These are phyloP conservation scores for Kurtzmaniella quercitrusa DNA, from an alignment of 1,139 yeast genomes.

Conservation along the genomic window DNA sequence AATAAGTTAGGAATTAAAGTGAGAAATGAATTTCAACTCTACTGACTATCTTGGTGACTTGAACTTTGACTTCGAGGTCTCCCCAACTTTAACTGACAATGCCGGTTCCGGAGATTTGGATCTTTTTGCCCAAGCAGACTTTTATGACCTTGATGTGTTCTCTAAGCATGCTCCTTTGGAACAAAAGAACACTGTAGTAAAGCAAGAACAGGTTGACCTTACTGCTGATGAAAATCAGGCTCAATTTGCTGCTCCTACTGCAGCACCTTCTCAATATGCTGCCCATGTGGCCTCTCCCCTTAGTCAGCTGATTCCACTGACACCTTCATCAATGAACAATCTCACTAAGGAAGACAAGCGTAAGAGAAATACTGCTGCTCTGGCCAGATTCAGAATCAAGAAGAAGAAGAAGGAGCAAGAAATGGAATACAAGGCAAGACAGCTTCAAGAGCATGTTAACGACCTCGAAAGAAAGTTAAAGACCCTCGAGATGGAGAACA, in stretches of 20 bases:
- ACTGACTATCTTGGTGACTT: constrained; percentile 41
- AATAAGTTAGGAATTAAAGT: too few relatives aligned
- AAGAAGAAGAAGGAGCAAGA: constrained; percentile 82
- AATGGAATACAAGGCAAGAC: constrained; percentile 57
- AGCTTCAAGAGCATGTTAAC: constrained; percentile 37
- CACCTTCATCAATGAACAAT: not conserved
- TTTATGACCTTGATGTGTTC: constrained; percentile 45
- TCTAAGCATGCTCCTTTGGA: constrained; percentile 20
- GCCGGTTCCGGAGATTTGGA: constrained; percentile 34
- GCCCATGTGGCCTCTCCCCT: not conserved
- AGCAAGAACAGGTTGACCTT: constrained; percentile 5
- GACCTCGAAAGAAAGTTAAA: constrained; percentile 41
- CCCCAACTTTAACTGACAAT: constrained; percentile 19
- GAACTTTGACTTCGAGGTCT: constrained; percentile 31
- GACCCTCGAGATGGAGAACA: constrained; percentile 75
- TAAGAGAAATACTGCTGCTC: constrained; percentile 75
- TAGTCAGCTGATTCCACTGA: not conserved
- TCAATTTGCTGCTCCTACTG: not conserved
- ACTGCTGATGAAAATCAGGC: not conserved
- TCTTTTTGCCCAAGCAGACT: constrained; percentile 42
- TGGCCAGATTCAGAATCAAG: constrained; percentile 75
- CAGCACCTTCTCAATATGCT: not conserved
- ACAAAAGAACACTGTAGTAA: constrained; percentile 8
- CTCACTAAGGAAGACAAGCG: constrained; percentile 44
- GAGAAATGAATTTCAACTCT: constrained; percentile 38